These are phyloP conservation scores for Diaporthe sp. DNA, from an alignment of 2,329 filamentous ascomycete genomes.

Conservation along the genomic window DNA sequence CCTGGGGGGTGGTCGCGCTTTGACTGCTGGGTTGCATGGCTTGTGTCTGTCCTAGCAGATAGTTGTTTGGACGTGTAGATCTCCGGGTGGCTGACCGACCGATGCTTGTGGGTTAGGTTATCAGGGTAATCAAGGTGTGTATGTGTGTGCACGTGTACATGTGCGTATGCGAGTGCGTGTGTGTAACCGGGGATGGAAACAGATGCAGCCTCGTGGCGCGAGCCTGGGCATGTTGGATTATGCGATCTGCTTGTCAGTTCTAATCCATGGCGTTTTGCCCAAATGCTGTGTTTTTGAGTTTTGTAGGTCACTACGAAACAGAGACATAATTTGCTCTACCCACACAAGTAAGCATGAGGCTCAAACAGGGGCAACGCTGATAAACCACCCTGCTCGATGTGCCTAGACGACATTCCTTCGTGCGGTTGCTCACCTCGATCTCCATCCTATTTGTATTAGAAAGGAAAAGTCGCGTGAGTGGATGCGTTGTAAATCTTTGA, in stretches of 20 bases:
- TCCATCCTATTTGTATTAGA: background rate
- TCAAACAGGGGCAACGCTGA: background rate
- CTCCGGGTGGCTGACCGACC: slow-evolving; percentile 10
- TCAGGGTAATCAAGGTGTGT: background rate
- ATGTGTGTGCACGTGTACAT: background rate
- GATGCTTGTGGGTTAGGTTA: slow-evolving; percentile 22
- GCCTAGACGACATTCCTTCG: background rate
- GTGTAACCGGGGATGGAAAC: background rate
- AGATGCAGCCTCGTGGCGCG: background rate
- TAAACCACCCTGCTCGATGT: background rate
- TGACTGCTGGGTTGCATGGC: slow-evolving; percentile 27
- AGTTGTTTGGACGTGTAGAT: background rate
- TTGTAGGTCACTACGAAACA: background rate
- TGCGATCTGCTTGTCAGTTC: background rate
- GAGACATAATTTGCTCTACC: background rate
- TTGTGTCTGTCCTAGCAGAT: background rate
- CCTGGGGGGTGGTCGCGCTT: background rate
- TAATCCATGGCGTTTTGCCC: background rate
- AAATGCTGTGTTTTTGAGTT: background rate
- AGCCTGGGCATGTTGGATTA: slow-evolving; percentile 1
- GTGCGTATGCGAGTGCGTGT: background rate
- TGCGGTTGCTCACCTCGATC: background rate
- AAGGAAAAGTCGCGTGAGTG: background rate
- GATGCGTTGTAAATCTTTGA: background rate
- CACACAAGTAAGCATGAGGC: background rate